Evolutionary conservation across 345 rosid genomes (phyloP).

Genomic region (Passiflora organensis): DNA sequence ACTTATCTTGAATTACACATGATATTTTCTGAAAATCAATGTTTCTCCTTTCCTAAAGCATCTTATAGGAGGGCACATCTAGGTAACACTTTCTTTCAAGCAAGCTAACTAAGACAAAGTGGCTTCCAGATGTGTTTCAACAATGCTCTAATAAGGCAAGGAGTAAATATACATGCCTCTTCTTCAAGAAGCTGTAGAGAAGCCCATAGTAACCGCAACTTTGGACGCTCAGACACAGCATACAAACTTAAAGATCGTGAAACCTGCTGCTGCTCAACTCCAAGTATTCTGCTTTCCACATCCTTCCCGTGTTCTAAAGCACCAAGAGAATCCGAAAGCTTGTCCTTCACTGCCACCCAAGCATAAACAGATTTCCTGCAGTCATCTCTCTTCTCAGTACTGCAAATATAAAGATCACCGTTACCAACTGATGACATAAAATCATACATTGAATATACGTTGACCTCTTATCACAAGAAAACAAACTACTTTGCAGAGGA

Average conservation of each 20-base stretch:
- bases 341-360: constrained; percentile 63
- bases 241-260: constrained; percentile 56
- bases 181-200: constrained; percentile 64
- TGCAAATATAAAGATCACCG: constrained; percentile 19
- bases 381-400: constrained; percentile 36
- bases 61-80: too few species aligned
- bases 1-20: too few species aligned
- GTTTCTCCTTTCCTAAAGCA: too few species aligned
- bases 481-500: not conserved
- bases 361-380: constrained; percentile 31
- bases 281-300: constrained; percentile 36
- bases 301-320: constrained; percentile 35
- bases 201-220: constrained; percentile 65
- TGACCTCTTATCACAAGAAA: not conserved
- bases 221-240: constrained; percentile 67
- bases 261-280: constrained; percentile 37
- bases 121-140: too few species aligned
- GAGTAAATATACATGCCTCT: constrained; percentile 56
- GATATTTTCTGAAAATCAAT: too few species aligned
- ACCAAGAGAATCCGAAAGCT: constrained; percentile 67
- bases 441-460: constrained; percentile 1
- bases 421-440: constrained; percentile 9
- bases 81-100: too few species aligned
- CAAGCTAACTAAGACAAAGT: too few species aligned
- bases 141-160: constrained; percentile 14